A percentile compares a stretch with the other conserved stretches of the same genome.
phyloP scores from a whole-genome alignment of 78 protist species.

The Protostelium mycophagum region DNA sequence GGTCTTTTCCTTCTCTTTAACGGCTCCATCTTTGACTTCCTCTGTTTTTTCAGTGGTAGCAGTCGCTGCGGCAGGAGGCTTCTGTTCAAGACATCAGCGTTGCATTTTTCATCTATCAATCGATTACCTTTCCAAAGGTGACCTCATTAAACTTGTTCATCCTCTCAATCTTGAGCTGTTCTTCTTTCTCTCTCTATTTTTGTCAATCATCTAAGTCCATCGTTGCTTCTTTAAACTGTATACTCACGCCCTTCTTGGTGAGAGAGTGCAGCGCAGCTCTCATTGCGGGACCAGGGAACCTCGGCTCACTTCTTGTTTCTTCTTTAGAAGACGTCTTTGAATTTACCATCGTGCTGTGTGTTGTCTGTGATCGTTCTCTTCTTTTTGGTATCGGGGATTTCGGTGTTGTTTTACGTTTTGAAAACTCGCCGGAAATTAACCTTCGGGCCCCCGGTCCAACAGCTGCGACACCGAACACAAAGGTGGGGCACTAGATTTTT shows the following conservation, averaged over 20 bases:
- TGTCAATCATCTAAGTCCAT: background rate
- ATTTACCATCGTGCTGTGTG: background rate
- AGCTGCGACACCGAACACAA: too few relatives aligned
- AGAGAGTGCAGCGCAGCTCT: background rate
- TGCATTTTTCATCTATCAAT: too few relatives aligned
- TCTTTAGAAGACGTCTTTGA: too few relatives aligned
- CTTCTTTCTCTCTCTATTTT: background rate
- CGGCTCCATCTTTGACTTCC: background rate
- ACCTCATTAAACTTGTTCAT: background rate
- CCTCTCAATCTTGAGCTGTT: background rate
- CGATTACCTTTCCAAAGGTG: background rate
- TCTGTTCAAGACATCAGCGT: background rate
- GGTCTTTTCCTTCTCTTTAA: background rate
- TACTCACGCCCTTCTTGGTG: background rate
- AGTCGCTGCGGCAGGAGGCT: too few relatives aligned
- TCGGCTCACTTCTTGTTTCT: too few relatives aligned
- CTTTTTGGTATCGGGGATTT: background rate
- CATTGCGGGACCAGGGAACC: background rate
- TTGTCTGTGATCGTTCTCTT: background rate
- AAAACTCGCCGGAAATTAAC: too few relatives aligned
- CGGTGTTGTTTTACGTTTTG: background rate
- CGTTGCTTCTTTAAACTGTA: background rate
- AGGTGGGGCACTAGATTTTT: too few relatives aligned
- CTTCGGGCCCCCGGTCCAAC: too few relatives aligned
- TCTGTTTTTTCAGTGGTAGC: too few relatives aligned